Conservation (phyloP, 306 rosid genomes). For the Cucurbita argyrosperma region DNA sequence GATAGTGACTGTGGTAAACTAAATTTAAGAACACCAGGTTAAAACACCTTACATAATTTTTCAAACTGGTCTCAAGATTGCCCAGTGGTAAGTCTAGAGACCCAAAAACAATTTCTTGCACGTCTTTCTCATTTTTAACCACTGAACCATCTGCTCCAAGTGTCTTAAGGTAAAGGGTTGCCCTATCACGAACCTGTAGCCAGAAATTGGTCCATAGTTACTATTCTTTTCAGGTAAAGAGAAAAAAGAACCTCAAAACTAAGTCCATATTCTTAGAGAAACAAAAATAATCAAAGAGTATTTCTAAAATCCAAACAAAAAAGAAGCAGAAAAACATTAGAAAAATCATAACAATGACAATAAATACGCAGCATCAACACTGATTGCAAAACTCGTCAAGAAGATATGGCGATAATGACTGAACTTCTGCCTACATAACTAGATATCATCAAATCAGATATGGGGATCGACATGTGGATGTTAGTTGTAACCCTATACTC, state of each 20-base stretch:
- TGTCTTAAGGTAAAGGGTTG: constrained; percentile 79
- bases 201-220: not conserved
- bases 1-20: constrained; percentile 7
- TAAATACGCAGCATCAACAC: not conserved
- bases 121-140: constrained; percentile 60
- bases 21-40: constrained; percentile 7
- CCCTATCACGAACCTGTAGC: constrained; percentile 91
- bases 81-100: constrained; percentile 67
- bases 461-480: not conserved
- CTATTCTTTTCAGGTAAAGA: not conserved
- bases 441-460: not conserved
- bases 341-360: not conserved
- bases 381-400: not conserved
- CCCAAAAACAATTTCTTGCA: constrained; percentile 66
- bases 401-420: not conserved
- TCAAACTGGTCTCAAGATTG: constrained; percentile 86
- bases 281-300: not conserved
- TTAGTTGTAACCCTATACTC: not conserved
- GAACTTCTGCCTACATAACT: not conserved
- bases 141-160: constrained; percentile 69
- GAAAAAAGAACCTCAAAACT: not conserved
- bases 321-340: not conserved
- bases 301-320: not conserved
- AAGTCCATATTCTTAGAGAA: not conserved
- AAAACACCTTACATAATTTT: constrained; percentile 48